Conservation (phyloP, 352 stramenopile species). For the Phytophthora meadii region DNA sequence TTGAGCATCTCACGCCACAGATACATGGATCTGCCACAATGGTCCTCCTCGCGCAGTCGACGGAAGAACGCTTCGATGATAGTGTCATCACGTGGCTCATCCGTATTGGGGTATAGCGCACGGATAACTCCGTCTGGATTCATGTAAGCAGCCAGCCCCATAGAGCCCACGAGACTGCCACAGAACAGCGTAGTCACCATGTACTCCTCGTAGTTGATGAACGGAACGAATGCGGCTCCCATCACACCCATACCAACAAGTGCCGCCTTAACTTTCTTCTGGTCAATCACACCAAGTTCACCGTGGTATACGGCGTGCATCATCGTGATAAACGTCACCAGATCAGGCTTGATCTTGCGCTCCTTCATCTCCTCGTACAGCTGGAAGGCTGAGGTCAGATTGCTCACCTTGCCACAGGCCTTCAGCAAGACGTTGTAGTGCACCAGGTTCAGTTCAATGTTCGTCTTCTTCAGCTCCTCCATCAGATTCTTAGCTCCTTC, state of each 20-base stretch:
- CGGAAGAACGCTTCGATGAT: constrained; percentile 87
- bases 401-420: constrained; percentile 71
- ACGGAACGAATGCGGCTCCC: constrained; percentile 61
- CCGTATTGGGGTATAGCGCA: constrained; percentile 79
- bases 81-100: constrained; percentile 69
- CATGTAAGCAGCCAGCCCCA: constrained; percentile 86
- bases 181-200: constrained; percentile 81
- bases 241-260: constrained; percentile 67
- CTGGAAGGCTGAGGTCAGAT: constrained; percentile 77
- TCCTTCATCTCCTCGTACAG: constrained; percentile 89
- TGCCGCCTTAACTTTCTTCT: constrained; percentile 68
- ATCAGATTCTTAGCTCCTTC: constrained; percentile 59
- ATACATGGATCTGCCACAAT: constrained; percentile 85
- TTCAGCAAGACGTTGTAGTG: constrained; percentile 89
- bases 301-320: constrained; percentile 89
- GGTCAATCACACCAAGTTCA: constrained; percentile 70
- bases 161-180: constrained; percentile 74
- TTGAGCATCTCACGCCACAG: constrained; percentile 88
- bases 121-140: constrained; percentile 84
- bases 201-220: constrained; percentile 81
- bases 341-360: constrained; percentile 67
- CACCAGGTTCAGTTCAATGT: constrained; percentile 53
- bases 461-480: constrained; percentile 54
- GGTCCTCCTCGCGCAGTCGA: constrained; percentile 84
- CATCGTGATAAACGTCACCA: constrained; percentile 88